Evolutionary conservation across 2,329 filamentous ascomycete genomes (phyloP), one percentile per base, ranked within the genome.

Genomic region (Diaporthe citrichinensis): DNA sequence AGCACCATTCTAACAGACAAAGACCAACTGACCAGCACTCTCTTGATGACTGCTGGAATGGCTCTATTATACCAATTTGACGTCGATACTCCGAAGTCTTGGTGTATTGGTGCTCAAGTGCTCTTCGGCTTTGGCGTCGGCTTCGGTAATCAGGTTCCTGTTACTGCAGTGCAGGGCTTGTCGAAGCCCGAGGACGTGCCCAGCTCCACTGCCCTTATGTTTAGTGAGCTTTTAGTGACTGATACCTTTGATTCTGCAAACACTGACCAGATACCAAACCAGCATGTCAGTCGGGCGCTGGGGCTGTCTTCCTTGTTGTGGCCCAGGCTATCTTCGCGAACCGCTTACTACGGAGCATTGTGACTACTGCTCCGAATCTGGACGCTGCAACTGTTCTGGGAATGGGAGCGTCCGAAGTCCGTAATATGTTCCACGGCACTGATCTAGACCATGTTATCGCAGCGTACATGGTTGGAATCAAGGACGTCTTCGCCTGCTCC

Each of bases 381-480:
- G 76, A 82, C 36, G 76, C 83, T 0, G 28, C 59, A 2, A 46
- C 65, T 5, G 82, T 85, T 3, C 72, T 83, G 12, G 68, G 75
- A 0, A 80, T 80, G 0, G 84, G 84, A 23, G 83, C 84, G 10
- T 91, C 90, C 0, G 85, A 88, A 72, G 82, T 93, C 28, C 86
- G 88, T 77, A 39, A 72, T 6, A 82, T 83, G 7, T 88, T 92
- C 71, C 79, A 84, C 0, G 76, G 80, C 0, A 78, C 86, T 39
- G 85, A 84, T 72, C 81, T 92, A 0, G 76, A 80, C 2, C 84
- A 84, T 0, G 90, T 93, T 28, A 82, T 91, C 6, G 57, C 78
- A 0, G 89, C 88, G 0, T 93, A 93, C 82, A 91, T 87, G 57
- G 81, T 88, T 74, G 88, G 88, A 0, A 90, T 91, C 77, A 90